A percentile compares a stretch with the other conserved stretches of the same genome.
Evolutionary conservation across 108 stramenopile genomes (phyloP).

Genomic region (Nitzschia palea): DNA sequence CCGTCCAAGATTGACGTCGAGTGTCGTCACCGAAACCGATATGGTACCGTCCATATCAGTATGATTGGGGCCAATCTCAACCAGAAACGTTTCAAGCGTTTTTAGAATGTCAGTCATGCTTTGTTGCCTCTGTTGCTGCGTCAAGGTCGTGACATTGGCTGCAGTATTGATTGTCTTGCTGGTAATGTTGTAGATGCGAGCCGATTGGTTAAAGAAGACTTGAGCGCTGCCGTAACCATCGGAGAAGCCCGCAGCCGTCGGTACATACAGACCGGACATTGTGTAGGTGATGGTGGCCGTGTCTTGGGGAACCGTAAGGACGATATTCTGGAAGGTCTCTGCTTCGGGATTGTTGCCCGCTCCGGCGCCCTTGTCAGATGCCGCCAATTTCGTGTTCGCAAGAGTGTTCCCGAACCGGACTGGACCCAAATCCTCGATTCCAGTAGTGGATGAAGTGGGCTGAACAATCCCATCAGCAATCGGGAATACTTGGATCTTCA

Average conservation of each 20-base stretch:
- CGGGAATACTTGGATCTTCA: neutral
- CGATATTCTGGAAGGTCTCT: neutral
- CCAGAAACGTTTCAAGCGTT: neutral
- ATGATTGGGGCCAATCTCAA: neutral
- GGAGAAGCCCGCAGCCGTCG: neutral
- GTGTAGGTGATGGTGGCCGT: neutral
- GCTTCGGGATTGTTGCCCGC: constrained; percentile 6
- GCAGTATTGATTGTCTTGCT: neutral
- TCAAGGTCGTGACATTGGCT: neutral
- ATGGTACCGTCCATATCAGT: neutral
- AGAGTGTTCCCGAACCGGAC: neutral
- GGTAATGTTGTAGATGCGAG: neutral
- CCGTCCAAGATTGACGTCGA: constrained; percentile 10
- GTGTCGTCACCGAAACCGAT: constrained; percentile 1
- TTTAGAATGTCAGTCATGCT: neutral
- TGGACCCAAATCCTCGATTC: constrained; percentile 3
- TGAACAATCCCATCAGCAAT: neutral
- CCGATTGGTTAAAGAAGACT: neutral
- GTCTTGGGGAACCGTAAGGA: neutral
- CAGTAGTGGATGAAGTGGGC: neutral
- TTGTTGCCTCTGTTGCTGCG: neutral
- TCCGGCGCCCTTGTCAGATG: neutral
- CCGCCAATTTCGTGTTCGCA: neutral
- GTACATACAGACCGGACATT: neutral
- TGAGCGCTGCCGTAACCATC: neutral